Evolutionary conservation across 805 yeast genomes (phyloP), one percentile per base, ranked within the genome.

Genomic region (Clavispora santaluciae): DNA sequence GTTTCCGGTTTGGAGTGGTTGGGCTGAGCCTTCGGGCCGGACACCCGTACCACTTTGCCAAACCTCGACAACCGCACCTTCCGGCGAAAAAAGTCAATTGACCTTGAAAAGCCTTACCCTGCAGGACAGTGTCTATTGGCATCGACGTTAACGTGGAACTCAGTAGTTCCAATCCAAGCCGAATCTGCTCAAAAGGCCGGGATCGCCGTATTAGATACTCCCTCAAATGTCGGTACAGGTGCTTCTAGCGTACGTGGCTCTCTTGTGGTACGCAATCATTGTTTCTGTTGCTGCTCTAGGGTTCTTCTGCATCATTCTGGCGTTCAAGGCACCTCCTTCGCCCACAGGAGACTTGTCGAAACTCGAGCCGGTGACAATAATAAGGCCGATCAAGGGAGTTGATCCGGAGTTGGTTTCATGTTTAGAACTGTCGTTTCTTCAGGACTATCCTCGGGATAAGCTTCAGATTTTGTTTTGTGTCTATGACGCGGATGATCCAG

Each of bases 361-460:
- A 11, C 38, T 43, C 21, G 72, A 66, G 43, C 66, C 70, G 6
- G 95, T 88, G 15, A 76, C 93, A 1, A 85, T 89, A 20, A 56
- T 88, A 25, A 64, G 96, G 22, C 96, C 96, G 0, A 68, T 88
- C 43, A 86, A 86, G 55, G 96, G 96, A 13, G 64, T 86, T 13
- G 96, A 88, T 58, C 76, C 89, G 1, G 90, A 83, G 49, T 70
- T 87, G 61, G 75, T 70, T 28, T 59, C 73, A 9, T 87, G 95
- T 55, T 63, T 89, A 28, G 78, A 76, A 42, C 75, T 85, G 22
- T 76, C 88, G 5, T 76, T 87, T 42, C 60, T 66, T 33, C 96
- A 88, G 57, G 68, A 74, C 15, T 86, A 86, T 51, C 87, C 93
- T 0, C 33, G 39, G 1, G 61, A 68, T 16, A 74, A 72, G 49